Percentiles rank a stretch among this genome's conserved stretches.
Evolutionary conservation across 2,329 filamentous ascomycete species (phyloP).

Genomic region (Talaromyces sp.): DNA sequence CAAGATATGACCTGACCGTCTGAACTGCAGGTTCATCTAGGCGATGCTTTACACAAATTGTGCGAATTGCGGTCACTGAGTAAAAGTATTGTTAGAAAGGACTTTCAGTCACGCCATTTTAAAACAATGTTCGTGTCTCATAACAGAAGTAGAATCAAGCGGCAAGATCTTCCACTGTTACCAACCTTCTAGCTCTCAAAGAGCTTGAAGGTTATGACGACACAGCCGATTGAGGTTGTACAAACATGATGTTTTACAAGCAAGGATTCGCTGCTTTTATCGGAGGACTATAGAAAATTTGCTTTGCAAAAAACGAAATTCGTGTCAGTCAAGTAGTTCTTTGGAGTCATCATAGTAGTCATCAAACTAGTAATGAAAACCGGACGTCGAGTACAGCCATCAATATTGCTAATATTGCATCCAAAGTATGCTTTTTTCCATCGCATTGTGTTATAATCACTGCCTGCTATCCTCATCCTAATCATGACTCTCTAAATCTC

Average conservation of each 20-base stretch:
- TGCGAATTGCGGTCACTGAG: background rate
- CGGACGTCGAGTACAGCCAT: background rate
- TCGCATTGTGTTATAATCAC: background rate
- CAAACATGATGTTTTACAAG: background rate
- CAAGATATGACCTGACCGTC: background rate
- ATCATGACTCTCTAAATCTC: background rate
- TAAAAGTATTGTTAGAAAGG: background rate
- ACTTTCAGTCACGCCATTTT: background rate
- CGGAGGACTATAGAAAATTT: background rate
- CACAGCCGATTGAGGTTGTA: background rate
- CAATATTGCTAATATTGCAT: background rate
- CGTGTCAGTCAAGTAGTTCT: too few species aligned
- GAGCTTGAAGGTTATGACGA: background rate
- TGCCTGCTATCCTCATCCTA: background rate
- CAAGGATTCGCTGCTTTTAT: background rate
- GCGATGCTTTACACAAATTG: background rate
- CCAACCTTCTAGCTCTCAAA: background rate
- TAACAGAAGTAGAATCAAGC: background rate
- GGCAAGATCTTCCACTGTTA: background rate
- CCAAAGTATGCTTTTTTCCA: background rate
- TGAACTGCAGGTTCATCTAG: background rate
- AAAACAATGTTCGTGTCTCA: background rate
- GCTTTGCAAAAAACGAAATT: background rate
- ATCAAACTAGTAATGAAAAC: background rate
- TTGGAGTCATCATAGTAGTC: background rate